phyloP scores from a whole-genome alignment of 2,329 filamentous ascomycete species.

The Fusarium coffeatum region DNA sequence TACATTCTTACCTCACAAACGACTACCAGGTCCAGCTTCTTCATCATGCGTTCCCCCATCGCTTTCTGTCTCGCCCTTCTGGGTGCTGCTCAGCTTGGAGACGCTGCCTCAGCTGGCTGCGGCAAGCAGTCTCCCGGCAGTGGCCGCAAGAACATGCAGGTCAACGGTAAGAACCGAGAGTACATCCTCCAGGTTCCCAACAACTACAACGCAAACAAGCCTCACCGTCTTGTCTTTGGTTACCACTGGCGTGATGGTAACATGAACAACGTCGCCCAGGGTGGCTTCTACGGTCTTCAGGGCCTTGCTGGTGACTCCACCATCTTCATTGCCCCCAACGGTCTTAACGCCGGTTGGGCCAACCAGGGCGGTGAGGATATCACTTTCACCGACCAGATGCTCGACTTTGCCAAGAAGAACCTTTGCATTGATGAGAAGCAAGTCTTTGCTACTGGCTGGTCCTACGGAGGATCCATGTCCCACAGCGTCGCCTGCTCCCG shows the following conservation, averaged over 20 bases:
- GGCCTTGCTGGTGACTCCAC: slow-evolving; percentile 51
- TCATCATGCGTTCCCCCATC: slow-evolving; percentile 16
- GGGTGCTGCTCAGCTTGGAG: slow-evolving; percentile 21
- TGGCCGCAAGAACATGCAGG: slow-evolving; percentile 49
- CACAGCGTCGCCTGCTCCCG: slow-evolving; percentile 57
- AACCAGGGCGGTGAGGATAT: slow-evolving; percentile 57
- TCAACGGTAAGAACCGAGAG: slow-evolving; percentile 49
- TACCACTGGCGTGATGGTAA: slow-evolving; percentile 56
- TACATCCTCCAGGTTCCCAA: slow-evolving; percentile 55
- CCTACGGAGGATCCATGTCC: slow-evolving; percentile 58
- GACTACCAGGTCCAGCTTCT: not conserved
- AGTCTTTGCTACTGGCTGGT: slow-evolving; percentile 59
- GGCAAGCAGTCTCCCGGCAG: slow-evolving; percentile 49
- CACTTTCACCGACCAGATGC: slow-evolving; percentile 54
- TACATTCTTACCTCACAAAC: not conserved
- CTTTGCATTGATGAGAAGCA: slow-evolving; percentile 57
- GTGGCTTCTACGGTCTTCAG: slow-evolving; percentile 56
- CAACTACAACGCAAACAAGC: slow-evolving; percentile 42
- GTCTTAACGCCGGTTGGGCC: slow-evolving; percentile 56
- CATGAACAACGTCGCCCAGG: slow-evolving; percentile 52
- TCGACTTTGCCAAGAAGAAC: slow-evolving; percentile 52
- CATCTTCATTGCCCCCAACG: slow-evolving; percentile 59
- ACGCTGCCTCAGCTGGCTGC: slow-evolving; percentile 51
- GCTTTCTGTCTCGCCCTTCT: slow-evolving; percentile 21
- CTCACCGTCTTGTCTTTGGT: slow-evolving; percentile 48